These are phyloP conservation scores for Diaporthe sp. DNA, from an alignment of 2,329 filamentous ascomycete genomes.

Conservation along the genomic window DNA sequence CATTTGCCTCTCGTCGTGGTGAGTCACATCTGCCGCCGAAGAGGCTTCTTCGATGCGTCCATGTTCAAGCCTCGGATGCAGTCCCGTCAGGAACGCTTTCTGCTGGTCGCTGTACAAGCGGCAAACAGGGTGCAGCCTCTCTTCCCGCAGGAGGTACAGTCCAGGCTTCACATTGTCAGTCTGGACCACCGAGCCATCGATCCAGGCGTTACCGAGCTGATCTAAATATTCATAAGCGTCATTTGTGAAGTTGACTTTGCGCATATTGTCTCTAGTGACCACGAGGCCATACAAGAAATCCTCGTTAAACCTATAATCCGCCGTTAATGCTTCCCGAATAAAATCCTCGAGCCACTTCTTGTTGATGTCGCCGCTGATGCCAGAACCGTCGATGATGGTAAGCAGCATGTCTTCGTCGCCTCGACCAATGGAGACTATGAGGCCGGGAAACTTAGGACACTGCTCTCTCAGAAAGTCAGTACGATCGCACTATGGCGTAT, in stretches of 20 bases:
- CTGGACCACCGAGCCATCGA: neutral
- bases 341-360: neutral
- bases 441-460: neutral
- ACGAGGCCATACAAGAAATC: neutral
- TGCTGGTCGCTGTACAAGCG: constrained; percentile 22
- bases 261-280: neutral
- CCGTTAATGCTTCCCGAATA: neutral
- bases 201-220: neutral
- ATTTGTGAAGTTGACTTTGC: neutral
- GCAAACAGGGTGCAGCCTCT: neutral
- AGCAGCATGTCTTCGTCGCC: neutral
- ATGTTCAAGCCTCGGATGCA: neutral
- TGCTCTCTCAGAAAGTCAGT: neutral
- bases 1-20: neutral
- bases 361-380: neutral
- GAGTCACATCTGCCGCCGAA: neutral
- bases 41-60: neutral
- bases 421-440: neutral
- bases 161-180: neutral
- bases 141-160: neutral
- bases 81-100: constrained; percentile 12
- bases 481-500: neutral
- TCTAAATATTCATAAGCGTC: neutral
- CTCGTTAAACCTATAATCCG: neutral
- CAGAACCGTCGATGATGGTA: neutral